phyloP scores from a whole-genome alignment of 768 basidiomycete genomes.

The Erythrobasidium yunnanense region DNA sequence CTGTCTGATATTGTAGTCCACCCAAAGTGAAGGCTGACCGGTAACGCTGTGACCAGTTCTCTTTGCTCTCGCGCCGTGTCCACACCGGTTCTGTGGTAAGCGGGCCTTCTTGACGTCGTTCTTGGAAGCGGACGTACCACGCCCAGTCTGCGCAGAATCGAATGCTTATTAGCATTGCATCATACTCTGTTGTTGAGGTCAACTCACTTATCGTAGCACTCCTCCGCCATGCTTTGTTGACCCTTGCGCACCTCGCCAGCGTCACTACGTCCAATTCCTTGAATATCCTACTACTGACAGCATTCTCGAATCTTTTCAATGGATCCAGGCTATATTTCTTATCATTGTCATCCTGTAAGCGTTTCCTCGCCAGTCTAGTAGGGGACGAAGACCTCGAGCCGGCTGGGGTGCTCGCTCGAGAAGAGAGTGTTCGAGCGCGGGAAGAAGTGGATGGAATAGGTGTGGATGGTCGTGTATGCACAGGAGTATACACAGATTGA shows the following conservation, averaged over 20 bases:
- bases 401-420: not conserved
- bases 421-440: not conserved
- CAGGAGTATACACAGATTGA: constrained; percentile 13
- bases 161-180: not conserved
- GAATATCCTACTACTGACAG: constrained; percentile 33
- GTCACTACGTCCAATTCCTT: constrained; percentile 29
- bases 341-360: constrained; percentile 32
- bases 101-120: constrained; percentile 28
- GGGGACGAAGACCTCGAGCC: constrained; percentile 33
- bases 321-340: constrained; percentile 34
- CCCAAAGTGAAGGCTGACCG: constrained; percentile 32
- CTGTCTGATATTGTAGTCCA: constrained; percentile 27
- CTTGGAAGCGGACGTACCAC: constrained; percentile 35
- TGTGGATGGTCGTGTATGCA: constrained; percentile 20
- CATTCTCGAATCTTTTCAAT: constrained; percentile 34
- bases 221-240: constrained; percentile 36
- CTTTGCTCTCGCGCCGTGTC: constrained; percentile 32
- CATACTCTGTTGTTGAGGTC: no score
- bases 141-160: constrained; percentile 30
- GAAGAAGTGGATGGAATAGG: not conserved
- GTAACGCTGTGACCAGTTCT: constrained; percentile 35
- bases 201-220: constrained; percentile 36
- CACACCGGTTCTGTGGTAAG: constrained; percentile 33
- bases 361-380: constrained; percentile 20
- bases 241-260: constrained; percentile 29